phyloP scores from a whole-genome alignment of 148 eudicot species.

The Vaccinium myrtillus region DNA sequence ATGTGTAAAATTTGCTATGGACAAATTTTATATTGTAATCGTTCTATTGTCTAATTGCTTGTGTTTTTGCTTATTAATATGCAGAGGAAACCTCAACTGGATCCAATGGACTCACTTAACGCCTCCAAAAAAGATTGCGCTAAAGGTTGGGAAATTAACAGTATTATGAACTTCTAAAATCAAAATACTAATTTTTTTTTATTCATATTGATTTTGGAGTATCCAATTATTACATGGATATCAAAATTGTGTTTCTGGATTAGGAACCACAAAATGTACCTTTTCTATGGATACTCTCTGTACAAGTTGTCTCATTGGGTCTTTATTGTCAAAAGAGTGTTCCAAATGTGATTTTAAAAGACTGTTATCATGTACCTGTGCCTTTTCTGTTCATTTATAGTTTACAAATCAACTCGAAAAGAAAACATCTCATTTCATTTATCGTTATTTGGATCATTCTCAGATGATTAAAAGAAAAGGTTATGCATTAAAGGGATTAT shows the following conservation, averaged over 20 bases:
- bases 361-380: too few species aligned
- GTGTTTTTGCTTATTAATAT: conserved; percentile 8
- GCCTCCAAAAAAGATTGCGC: conserved; percentile 16
- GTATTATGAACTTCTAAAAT: background rate
- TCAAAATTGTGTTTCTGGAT: too few species aligned
- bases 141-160: conserved; percentile 9
- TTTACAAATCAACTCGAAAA: too few species aligned
- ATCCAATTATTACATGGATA: too few species aligned
- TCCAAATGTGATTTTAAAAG: too few species aligned
- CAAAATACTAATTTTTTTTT: background rate
- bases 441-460: background rate
- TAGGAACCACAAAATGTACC: too few species aligned
- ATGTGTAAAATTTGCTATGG: background rate
- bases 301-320: too few species aligned
- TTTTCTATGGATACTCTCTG: too few species aligned
- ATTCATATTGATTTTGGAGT: background rate
- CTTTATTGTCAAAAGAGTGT: too few species aligned
- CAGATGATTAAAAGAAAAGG: background rate
- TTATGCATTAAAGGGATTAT: background rate
- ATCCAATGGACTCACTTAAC: conserved; percentile 25
- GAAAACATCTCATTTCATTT: too few species aligned
- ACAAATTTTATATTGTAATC: too few species aligned
- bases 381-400: too few species aligned
- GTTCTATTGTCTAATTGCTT: background rate
- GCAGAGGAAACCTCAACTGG: conserved; percentile 33